phyloP scores from a whole-genome alignment of 495 filamentous ascomycete species.

The Neurospora sp. region DNA sequence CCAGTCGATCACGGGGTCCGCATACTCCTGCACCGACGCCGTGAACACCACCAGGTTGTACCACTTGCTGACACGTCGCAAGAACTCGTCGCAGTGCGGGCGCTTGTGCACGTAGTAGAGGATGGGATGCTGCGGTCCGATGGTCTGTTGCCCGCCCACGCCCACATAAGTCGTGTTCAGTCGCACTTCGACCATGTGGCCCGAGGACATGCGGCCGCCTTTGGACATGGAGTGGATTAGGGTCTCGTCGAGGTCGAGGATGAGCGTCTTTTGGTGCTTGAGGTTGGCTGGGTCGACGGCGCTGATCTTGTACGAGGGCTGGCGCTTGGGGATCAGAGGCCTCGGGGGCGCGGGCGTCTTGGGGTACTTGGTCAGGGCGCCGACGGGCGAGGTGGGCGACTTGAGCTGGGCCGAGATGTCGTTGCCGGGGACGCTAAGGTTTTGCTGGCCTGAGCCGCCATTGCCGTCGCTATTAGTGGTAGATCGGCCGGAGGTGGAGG shows the following conservation, averaged over 20 bases:
- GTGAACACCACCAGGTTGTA: conserved; percentile 98
- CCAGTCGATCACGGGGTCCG: conserved; percentile 98
- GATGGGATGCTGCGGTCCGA: conserved; percentile 88
- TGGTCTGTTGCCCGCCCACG: conserved; percentile 50
- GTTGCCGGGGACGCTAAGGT: conserved; percentile 11
- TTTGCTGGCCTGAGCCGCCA: neutral
- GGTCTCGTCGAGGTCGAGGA: conserved; percentile 93
- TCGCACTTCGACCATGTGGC: conserved; percentile 98
- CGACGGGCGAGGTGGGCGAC: conserved; percentile 79
- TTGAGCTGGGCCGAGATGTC: conserved; percentile 54
- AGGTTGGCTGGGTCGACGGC: conserved; percentile 32
- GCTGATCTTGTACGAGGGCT: conserved; percentile 63
- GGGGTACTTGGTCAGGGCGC: conserved; percentile 78
- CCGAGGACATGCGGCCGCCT: conserved; percentile 87
- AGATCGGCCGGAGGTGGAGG: conserved; percentile 15
- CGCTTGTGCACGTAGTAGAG: conserved; percentile 98
- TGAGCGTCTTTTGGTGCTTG: conserved; percentile 73
- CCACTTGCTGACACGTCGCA: conserved; percentile 89
- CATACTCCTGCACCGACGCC: conserved; percentile 95
- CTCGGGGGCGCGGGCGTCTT: conserved; percentile 79
- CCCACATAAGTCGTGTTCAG: conserved; percentile 55
- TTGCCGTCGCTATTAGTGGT: conserved; percentile 1
- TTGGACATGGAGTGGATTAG: conserved; percentile 96
- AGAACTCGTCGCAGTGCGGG: conserved; percentile 92
- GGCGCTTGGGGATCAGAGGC: conserved; percentile 74